Percentiles rank a stretch among this genome's conserved stretches.
Evolutionary conservation across 164 flowering plant genomes (phyloP).

Genomic region (Vitis cinerea): DNA sequence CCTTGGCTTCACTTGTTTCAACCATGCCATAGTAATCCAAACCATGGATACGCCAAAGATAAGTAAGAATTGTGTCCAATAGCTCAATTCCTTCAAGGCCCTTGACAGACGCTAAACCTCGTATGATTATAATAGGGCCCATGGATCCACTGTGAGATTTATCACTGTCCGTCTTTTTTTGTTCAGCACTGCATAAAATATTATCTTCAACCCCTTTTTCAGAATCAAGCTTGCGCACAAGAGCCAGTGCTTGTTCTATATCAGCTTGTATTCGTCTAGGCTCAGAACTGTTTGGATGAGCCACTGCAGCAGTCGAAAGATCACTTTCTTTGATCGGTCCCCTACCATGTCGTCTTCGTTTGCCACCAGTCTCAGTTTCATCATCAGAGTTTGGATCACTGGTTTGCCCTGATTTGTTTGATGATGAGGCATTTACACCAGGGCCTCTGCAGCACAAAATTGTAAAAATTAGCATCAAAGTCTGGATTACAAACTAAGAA

Average conservation of each 20-base stretch:
- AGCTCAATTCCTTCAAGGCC: constrained; percentile 96
- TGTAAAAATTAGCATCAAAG: too few species aligned
- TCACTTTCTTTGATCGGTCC: constrained; percentile 69
- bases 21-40: constrained; percentile 91
- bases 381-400: constrained; percentile 86
- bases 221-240: constrained; percentile 79
- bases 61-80: constrained; percentile 86
- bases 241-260: constrained; percentile 76
- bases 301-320: constrained; percentile 82
- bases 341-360: constrained; percentile 73
- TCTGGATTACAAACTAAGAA: too few species aligned
- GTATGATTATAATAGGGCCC: constrained; percentile 81
- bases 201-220: constrained; percentile 90
- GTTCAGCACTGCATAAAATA: constrained; percentile 55
- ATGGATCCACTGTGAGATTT: constrained; percentile 71
- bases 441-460: constrained; percentile 68
- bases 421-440: constrained; percentile 43
- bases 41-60: constrained; percentile 96
- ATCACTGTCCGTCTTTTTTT: constrained; percentile 58
- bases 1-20: constrained; percentile 86
- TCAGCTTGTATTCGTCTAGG: constrained; percentile 74
- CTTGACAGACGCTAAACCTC: constrained; percentile 82
- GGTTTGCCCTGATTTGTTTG: constrained; percentile 65
- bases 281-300: constrained; percentile 78
- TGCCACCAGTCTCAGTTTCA: constrained; percentile 65